Percentiles rank a stretch among this genome's conserved stretches.
phyloP scores from a whole-genome alignment of 2,329 filamentous ascomycete genomes.

The Thielaviopsis punctulata region DNA sequence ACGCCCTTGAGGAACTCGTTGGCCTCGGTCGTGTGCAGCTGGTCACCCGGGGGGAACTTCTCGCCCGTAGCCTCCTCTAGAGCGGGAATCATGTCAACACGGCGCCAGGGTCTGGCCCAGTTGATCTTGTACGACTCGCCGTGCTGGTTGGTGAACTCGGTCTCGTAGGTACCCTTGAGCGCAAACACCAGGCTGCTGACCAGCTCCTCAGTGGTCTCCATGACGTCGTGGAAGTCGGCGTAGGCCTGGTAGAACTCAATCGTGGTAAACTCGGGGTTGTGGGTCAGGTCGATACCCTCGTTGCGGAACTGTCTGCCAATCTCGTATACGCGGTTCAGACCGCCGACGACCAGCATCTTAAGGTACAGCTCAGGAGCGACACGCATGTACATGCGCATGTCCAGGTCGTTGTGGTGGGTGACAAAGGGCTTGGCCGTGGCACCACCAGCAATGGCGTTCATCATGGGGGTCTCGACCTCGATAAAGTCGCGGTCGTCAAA shows the following conservation, averaged over 20 bases:
- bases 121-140: slow-evolving; percentile 84
- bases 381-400: slow-evolving; percentile 90
- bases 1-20: slow-evolving; percentile 72
- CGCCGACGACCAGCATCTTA: slow-evolving; percentile 90
- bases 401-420: slow-evolving; percentile 88
- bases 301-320: slow-evolving; percentile 93
- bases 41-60: slow-evolving; percentile 79
- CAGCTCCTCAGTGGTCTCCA: slow-evolving; percentile 83
- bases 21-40: slow-evolving; percentile 79
- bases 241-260: slow-evolving; percentile 96
- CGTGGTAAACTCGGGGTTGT: slow-evolving; percentile 93
- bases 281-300: slow-evolving; percentile 55
- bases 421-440: slow-evolving; percentile 86
- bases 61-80: slow-evolving; percentile 80
- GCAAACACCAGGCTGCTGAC: slow-evolving; percentile 80
- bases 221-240: slow-evolving; percentile 77
- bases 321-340: slow-evolving; percentile 87
- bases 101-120: slow-evolving; percentile 88
- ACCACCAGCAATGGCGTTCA: slow-evolving; percentile 88
- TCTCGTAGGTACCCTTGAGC: slow-evolving; percentile 69
- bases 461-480: slow-evolving; percentile 94
- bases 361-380: slow-evolving; percentile 91
- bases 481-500: slow-evolving; percentile 79
- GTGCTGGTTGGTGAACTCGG: slow-evolving; percentile 68
- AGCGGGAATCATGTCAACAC: slow-evolving; percentile 80